Evolutionary conservation across 768 basidiomycete species (phyloP).

Genomic region (Cubamyces sp.): DNA sequence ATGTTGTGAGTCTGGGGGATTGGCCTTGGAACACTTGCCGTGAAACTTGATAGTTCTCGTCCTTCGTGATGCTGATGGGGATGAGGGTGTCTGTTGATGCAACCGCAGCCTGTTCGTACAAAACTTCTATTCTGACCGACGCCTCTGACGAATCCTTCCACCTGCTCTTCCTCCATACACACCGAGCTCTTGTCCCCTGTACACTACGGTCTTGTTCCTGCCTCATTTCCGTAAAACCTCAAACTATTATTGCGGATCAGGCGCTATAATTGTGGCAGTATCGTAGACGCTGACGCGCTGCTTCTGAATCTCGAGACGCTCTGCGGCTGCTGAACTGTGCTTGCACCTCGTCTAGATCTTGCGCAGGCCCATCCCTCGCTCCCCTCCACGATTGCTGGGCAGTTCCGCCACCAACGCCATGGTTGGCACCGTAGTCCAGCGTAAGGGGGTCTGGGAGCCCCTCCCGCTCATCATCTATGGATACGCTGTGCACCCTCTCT

Average conservation of each 20-base stretch:
- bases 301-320: no score
- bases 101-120: constrained; percentile 4
- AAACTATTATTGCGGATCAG: no score
- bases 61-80: constrained; percentile 18
- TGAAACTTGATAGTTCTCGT: constrained; percentile 7
- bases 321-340: neutral
- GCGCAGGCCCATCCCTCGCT: neutral
- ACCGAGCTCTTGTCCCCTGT: neutral
- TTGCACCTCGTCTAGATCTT: neutral
- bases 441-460: constrained; percentile 61
- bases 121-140: constrained; percentile 1
- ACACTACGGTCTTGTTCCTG: no score
- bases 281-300: no score
- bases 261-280: no score
- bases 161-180: neutral
- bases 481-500: constrained; percentile 85
- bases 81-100: constrained; percentile 10
- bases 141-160: neutral
- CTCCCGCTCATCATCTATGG: constrained; percentile 84
- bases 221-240: no score
- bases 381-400: neutral
- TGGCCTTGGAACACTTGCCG: neutral
- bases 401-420: constrained; percentile 15
- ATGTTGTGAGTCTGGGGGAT: neutral
- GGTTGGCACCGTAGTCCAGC: constrained; percentile 19